Base-by-base conservation (phyloP, 1,139 yeast genomes). In the Hyphopichia wangnamkhiaoensis region DNA sequence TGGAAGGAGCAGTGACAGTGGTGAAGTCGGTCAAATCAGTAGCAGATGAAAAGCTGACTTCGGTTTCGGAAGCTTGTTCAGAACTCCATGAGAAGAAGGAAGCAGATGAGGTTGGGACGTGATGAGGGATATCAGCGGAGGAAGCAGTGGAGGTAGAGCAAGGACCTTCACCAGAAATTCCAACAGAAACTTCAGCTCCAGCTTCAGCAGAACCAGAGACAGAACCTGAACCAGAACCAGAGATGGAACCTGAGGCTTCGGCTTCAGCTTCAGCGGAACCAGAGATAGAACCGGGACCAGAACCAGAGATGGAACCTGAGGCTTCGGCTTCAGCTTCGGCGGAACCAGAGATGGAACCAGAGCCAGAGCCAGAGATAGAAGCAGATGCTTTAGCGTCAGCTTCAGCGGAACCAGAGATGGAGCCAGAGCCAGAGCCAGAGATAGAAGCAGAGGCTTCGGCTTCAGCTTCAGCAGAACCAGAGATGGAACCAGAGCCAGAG, bases 181-280 rank as follows among this genome's bases (percentile, higher is more conserved):
- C 19, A 16, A 46, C 12, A 47, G 52, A 9, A 29, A 6, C 31
- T 31, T 32, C 33, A 38, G 29, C 7, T 7, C 24, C 24, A 21
- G 10, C 24, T 10, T 7, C 7, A 21, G 24, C 24, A 21, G 9
- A 7, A 21, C 7, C 24, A 10, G 24, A 21, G 10, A 10, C 24
- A 21, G 24, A 21, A 21, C 9, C 24, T 7, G 7, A 7, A 21
- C 7, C 24, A 21, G 9, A 7, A 21, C 9, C 24, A 21, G 24
- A 21, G 24, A 21, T 21, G 24, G 24, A 21, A 21, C 9, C 24
- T 7, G 7, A 7, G 10, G 10, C 24, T 7, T 21, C 24, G 24
- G 24, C 24, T 7, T 21, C 10, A 21, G 24, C 24, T 7, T 21
- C 10, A 10, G 10, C 24, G 10, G 24, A 21, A 10, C 9, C 24